Conservation (phyloP, 257 asterid species). For the Leonotis leonurus region DNA sequence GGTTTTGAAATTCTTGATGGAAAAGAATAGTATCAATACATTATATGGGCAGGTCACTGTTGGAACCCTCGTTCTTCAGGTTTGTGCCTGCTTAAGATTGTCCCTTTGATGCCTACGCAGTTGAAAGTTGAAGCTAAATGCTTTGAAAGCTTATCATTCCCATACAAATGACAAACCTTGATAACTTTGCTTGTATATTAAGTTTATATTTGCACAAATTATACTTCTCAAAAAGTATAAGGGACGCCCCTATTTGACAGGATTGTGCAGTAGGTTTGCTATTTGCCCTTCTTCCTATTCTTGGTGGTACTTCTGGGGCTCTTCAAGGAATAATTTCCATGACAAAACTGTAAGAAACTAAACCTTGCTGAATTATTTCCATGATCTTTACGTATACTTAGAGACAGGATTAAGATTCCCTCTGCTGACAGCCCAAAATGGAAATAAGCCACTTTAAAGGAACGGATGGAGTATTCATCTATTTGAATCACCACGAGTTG, state of each 20-base stretch:
- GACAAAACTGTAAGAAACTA: conserved; percentile 52
- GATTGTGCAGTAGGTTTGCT: conserved; percentile 85
- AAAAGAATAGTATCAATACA: conserved; percentile 53
- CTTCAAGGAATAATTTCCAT: conserved; percentile 68
- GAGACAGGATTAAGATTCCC: not conserved
- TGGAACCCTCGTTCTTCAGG: conserved; percentile 83
- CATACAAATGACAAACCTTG: conserved; percentile 6
- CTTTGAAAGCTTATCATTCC: conserved; percentile 10
- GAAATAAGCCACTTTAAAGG: not conserved
- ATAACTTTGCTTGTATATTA: not conserved
- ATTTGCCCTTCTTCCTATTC: conserved; percentile 83
- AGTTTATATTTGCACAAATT: not conserved
- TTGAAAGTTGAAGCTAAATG: not conserved
- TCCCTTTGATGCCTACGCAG: conserved; percentile 1
- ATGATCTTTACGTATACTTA: not conserved
- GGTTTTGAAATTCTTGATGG: conserved; percentile 87
- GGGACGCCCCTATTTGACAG: conserved; percentile 36
- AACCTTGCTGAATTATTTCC: conserved; percentile 2
- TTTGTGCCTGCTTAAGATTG: conserved; percentile 18
- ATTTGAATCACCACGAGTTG: not conserved
- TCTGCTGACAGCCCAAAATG: not conserved
- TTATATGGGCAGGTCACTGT: conserved; percentile 79
- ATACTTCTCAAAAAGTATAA: conserved; percentile 20
- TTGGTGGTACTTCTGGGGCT: conserved; percentile 81
- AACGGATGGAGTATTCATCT: too few relatives aligned